A percentile compares a stretch with the other conserved stretches of the same genome.
phyloP scores from a whole-genome alignment of 495 filamentous ascomycete genomes.

The Chaetomium cochliodes region DNA sequence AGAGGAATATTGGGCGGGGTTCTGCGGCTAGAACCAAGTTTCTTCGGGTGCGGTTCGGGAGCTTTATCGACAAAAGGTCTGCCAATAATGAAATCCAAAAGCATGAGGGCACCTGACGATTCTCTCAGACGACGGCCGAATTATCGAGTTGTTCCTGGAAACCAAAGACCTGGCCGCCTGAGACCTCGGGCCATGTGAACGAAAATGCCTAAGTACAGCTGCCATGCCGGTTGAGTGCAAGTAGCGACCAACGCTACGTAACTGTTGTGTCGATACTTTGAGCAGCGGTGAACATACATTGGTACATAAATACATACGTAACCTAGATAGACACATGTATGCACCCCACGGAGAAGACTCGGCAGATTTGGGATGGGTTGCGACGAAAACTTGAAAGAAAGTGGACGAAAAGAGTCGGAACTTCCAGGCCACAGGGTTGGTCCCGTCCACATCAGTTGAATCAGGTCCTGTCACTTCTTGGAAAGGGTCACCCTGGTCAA shows the following conservation, averaged over 20 bases:
- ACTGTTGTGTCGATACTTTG: not conserved
- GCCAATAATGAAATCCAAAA: not conserved
- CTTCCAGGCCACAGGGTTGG: not conserved
- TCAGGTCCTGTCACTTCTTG: not conserved
- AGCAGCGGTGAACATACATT: not conserved
- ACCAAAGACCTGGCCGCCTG: not conserved
- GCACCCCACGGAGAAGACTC: too few relatives aligned
- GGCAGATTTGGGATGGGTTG: not conserved
- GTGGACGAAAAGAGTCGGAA: not conserved
- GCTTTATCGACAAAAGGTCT: not conserved
- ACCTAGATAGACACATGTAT: not conserved
- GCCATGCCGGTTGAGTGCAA: too few relatives aligned
- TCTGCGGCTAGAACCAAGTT: constrained; percentile 5
- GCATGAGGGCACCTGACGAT: not conserved
- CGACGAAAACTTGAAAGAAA: not conserved
- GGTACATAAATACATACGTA: too few relatives aligned
- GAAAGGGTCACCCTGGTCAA: constrained; percentile 14
- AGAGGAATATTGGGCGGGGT: constrained; percentile 15
- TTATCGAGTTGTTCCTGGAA: not conserved
- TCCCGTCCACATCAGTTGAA: not conserved
- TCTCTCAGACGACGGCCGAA: not conserved
- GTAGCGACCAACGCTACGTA: too few relatives aligned
- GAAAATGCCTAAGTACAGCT: too few relatives aligned
- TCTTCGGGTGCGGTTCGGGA: not conserved
- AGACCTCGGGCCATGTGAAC: not conserved